Conservation (phyloP, 129 eudicot species). For the sunflower (Helianthus annuus) region DNA sequence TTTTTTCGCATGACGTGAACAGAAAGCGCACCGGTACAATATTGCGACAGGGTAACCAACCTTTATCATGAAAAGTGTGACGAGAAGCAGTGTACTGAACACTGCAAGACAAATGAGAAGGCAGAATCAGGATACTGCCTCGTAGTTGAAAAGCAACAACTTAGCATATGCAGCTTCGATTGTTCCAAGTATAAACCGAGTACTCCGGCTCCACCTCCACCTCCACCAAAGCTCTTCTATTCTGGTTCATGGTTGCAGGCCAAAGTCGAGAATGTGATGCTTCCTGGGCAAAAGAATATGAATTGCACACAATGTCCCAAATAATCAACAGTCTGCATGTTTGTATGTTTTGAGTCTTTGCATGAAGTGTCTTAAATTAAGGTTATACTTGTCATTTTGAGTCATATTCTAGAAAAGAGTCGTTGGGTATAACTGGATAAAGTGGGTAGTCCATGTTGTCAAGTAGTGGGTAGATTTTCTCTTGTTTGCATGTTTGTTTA, state of each 20-base stretch:
- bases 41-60: slow-evolving; percentile 13
- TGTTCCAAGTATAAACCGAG: slow-evolving; percentile 15
- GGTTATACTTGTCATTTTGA: too few relatives aligned
- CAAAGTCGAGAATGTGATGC: background rate
- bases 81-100: background rate
- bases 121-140: slow-evolving; percentile 25
- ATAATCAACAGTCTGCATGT: too few relatives aligned
- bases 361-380: too few relatives aligned
- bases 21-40: background rate
- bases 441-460: too few relatives aligned
- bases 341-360: too few relatives aligned
- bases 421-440: too few relatives aligned
- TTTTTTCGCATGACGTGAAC: background rate
- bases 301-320: slow-evolving; percentile 1
- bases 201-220: background rate
- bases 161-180: slow-evolving; percentile 26
- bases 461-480: too few relatives aligned
- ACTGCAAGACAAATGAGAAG: slow-evolving; percentile 13
- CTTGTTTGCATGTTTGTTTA: too few relatives aligned
- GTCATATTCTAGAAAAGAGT: too few relatives aligned
- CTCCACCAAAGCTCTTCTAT: background rate
- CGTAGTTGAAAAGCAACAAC: slow-evolving; percentile 8
- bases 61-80: slow-evolving; percentile 25
- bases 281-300: background rate
- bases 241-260: background rate